Conservation (phyloP, 345 rosid species). For the Camelina neglecta region DNA sequence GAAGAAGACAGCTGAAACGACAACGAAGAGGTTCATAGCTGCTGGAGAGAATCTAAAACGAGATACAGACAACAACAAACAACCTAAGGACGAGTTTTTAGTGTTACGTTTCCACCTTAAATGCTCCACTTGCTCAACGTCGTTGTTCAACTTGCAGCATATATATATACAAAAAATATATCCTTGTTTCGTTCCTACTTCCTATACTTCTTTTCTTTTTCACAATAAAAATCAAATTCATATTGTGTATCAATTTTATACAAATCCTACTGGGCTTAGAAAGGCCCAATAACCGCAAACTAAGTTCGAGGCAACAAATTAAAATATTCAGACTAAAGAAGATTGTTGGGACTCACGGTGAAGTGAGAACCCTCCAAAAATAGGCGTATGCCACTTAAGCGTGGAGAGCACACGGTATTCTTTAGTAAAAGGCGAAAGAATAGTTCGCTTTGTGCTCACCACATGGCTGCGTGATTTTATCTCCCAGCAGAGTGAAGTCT, state of each 20-base stretch:
- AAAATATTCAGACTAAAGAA: not conserved
- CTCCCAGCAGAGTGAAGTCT: not conserved
- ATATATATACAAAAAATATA: too few relatives aligned
- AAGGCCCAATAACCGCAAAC: too few relatives aligned
- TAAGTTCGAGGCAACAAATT: too few relatives aligned
- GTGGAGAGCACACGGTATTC: constrained; percentile 46
- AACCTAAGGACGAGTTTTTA: not conserved
- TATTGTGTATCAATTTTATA: too few relatives aligned
- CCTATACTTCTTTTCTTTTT: too few relatives aligned
- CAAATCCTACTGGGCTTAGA: too few relatives aligned
- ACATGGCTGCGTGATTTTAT: constrained; percentile 25
- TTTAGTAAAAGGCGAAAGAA: constrained; percentile 47
- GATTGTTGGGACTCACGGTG: not conserved
- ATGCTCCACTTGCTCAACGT: too few relatives aligned
- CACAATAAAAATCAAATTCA: too few relatives aligned
- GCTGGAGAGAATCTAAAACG: constrained; percentile 11
- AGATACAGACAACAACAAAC: not conserved
- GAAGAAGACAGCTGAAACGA: constrained; percentile 50
- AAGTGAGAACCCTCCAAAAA: not conserved
- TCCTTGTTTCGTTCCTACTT: too few relatives aligned
- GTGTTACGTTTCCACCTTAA: not conserved
- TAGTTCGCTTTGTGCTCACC: constrained; percentile 43
- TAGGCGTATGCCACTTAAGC: constrained; percentile 3
- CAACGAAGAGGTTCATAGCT: constrained; percentile 47
- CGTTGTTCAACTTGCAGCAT: not conserved